Percentiles rank a stretch among this genome's conserved stretches.
phyloP scores from a whole-genome alignment of 495 filamentous ascomycete species.

The Penicillium cosmopolitanum region DNA sequence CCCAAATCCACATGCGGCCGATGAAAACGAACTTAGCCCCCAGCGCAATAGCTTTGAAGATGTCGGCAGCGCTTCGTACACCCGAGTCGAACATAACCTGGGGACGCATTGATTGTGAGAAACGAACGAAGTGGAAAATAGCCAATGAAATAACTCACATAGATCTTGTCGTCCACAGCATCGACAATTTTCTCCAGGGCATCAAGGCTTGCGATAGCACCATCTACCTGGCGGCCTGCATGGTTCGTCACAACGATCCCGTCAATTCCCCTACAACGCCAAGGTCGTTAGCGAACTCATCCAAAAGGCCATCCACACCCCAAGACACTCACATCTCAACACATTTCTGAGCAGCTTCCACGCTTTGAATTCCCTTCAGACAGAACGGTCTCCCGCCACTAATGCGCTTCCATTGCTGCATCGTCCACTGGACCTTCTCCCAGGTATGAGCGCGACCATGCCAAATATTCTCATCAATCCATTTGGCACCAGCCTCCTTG shows the following conservation, averaged over 20 bases:
- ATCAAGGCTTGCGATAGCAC: constrained; percentile 62
- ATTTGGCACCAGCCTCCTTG: constrained; percentile 56
- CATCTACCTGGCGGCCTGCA: constrained; percentile 65
- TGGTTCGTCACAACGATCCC: constrained; percentile 63
- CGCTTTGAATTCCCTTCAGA: constrained; percentile 60
- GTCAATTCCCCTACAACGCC: constrained; percentile 56
- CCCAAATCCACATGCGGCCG: constrained; percentile 66
- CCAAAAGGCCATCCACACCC: constrained; percentile 45
- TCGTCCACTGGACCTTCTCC: constrained; percentile 61
- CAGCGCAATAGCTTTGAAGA: constrained; percentile 64
- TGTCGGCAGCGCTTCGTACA: constrained; percentile 58
- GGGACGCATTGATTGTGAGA: neutral
- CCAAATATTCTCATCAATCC: constrained; percentile 67
- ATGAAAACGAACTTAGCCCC: constrained; percentile 68
- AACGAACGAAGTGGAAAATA: neutral
- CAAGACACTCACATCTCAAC: constrained; percentile 59
- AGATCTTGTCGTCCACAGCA: constrained; percentile 50
- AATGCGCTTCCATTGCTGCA: constrained; percentile 54
- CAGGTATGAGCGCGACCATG: constrained; percentile 63
- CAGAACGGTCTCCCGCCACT: constrained; percentile 59
- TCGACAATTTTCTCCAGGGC: constrained; percentile 63
- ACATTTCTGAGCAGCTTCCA: constrained; percentile 55
- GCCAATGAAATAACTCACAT: constrained; percentile 24
- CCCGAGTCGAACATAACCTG: constrained; percentile 65
- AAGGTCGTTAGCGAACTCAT: constrained; percentile 43